These are phyloP conservation scores for Aspergillus funiculosus DNA, from an alignment of 495 filamentous ascomycete genomes.

Conservation along the genomic window DNA sequence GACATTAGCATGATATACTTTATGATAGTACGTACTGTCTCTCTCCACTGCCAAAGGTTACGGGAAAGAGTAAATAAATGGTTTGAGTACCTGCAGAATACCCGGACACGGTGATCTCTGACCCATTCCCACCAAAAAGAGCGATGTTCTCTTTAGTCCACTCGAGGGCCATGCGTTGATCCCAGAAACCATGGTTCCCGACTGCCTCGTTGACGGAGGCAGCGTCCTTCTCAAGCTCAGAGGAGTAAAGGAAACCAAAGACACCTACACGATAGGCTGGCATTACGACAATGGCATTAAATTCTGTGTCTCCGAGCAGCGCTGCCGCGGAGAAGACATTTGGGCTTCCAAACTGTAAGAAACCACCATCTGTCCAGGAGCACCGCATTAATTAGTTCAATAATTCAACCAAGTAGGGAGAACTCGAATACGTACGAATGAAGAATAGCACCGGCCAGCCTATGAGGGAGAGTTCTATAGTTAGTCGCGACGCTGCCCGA, in stretches of 20 bases:
- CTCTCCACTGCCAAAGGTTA: too few species aligned
- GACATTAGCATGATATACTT: too few species aligned
- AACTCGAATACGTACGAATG: conserved; percentile 31
- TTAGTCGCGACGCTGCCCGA: background rate
- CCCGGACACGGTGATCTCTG: conserved; percentile 60
- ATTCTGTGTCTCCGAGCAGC: conserved; percentile 43
- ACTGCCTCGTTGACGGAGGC: conserved; percentile 35
- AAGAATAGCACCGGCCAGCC: conserved; percentile 44
- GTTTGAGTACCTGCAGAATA: conserved; percentile 55
- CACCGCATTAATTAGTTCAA: background rate
- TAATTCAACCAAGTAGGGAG: background rate
- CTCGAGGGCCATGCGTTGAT: conserved; percentile 58
- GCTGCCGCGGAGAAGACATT: conserved; percentile 45
- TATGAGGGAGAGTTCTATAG: background rate
- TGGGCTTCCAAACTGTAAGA: conserved; percentile 50
- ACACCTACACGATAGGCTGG: conserved; percentile 65
- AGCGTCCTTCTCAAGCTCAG: conserved; percentile 47
- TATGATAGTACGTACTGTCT: background rate
- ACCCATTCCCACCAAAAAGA: conserved; percentile 56
- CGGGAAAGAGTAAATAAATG: too few species aligned
- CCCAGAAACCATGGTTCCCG: conserved; percentile 64
- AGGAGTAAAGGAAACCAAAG: conserved; percentile 60
- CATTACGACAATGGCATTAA: conserved; percentile 53
- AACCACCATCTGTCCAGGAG: conserved; percentile 58
- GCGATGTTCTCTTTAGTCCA: conserved; percentile 59